Evolutionary conservation across 2,329 filamentous ascomycete species (phyloP), one percentile per base, ranked within the genome.

Genomic region (Penicillium sp.): DNA sequence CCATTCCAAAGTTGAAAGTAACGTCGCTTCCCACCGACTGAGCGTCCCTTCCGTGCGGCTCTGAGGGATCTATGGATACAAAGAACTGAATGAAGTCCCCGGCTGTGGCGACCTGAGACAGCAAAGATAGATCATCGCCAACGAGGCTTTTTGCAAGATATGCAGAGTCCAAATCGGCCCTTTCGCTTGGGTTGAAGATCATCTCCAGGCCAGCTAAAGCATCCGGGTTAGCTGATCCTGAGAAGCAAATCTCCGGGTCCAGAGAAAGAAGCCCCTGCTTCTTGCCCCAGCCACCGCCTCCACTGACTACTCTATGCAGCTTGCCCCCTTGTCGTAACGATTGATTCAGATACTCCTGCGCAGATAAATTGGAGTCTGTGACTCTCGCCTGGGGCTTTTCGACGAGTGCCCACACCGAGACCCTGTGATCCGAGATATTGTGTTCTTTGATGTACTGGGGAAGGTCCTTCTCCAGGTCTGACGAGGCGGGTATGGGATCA

Each of bases 271-370:
- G 62, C 3, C 70, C 70, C 45, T 70, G 67, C 51, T 72, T 73
- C 54, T 73, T 72, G n/a, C 70, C 70, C 70, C 70, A 73, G 50
- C 70, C 70, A 36, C 70, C 70, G 33, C 70, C 70, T 12, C 70
- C 70, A 32, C 70, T 72, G 59, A 72, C 64, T 26, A 73, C 68
- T 40, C 66, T 68, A 50, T 72, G 68, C 36, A 73, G 58, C 49
- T 65, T 68, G 35, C 66, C 66, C 11, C 70, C 68, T 13, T 53
- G 54, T 4, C 50, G 53, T 29, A 72, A 55, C 9, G 62, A 59
- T 9, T 57, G 38, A 32, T 51, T 47, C 29, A 71, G 43, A 44
- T 58, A 47, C 38, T 60, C 54, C 24, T 55, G 56, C 6, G 57
- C 45, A 25, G 54, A 39, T 45, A 48, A 40, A 28, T 40, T 41